Evolutionary conservation across 768 basidiomycete species (phyloP), one percentile per base, ranked within the genome.

Genomic region (Auriculariales sp.): DNA sequence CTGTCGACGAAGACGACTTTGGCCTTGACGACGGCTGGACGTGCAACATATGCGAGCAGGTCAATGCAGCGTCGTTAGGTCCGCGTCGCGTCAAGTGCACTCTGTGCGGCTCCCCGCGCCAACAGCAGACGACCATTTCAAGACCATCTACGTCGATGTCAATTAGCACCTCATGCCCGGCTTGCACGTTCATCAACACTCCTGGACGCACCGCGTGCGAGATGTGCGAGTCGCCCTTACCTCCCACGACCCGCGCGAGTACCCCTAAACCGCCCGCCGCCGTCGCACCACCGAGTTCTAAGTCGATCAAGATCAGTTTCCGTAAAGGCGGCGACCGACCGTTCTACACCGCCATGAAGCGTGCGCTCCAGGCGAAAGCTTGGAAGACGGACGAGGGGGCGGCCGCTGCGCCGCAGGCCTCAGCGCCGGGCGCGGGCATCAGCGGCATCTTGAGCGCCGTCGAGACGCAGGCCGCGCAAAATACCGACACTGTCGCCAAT

Each of bases 151-250:
- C 62, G 19, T 70, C 69, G 2, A 64, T 74, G 19, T 68, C n/a
- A n/a, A n/a, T 64, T 2, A 61, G 72, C 29, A 69, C 84, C 36
- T 65, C 83, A 12, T 99, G 94, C 62, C 74, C 81, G 1, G 80
- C 79, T 1, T 99, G 95, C 61, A 98, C 94, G 1, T 99, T 93
- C 61, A 68, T 93, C 11, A 99, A 99, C 64, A 81, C 86, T 53
- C 78, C 78, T 0, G 81, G 76, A 1, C 68, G 92, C 49, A 63
- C 63, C 0, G 61, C 66, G 6, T 98, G 94, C 66, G 94, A 97
- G 63, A 83, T 98, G 2, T 98, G 94, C 60, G 72, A 71, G 4
- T 82, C 89, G 3, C 67, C 76, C 0, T 67, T 97, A 9, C 79
- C 78, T 84, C 3, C 81, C 83, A 0, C 68, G 6, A 79, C 84